Percentiles rank a stretch among this genome's conserved stretches.
phyloP scores from a whole-genome alignment of 768 basidiomycete genomes.

The Porpolomopsis calyptriformis region DNA sequence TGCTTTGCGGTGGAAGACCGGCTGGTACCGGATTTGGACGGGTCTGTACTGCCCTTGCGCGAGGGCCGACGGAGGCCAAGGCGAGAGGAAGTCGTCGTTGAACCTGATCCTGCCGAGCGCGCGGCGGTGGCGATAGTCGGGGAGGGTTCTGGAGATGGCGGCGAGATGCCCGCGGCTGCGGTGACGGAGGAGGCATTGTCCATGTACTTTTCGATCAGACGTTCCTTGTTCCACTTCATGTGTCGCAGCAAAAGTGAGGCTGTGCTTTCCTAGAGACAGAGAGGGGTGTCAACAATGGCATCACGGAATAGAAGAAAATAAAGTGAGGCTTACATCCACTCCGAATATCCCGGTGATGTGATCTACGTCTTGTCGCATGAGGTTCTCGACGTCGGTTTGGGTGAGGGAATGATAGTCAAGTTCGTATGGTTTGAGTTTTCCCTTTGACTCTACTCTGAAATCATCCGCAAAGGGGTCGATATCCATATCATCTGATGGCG shows the following conservation, averaged over 20 bases:
- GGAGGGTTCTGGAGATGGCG: conserved; percentile 23
- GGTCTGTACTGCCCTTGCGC: conserved; percentile 1
- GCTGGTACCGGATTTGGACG: background rate
- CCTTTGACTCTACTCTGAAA: conserved; percentile 46
- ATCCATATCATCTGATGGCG: conserved; percentile 45
- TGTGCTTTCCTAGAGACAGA: conserved; percentile 38
- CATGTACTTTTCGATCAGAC: conserved; percentile 94
- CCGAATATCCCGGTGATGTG: conserved; percentile 82
- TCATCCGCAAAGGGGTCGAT: conserved; percentile 58
- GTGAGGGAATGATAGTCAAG: conserved; percentile 74
- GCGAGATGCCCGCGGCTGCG: conserved; percentile 58
- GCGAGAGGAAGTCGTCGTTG: conserved; percentile 7
- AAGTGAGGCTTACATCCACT: conserved; percentile 61
- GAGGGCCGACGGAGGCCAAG: conserved; percentile 1
- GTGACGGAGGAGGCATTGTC: conserved; percentile 71
- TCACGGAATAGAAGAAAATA: conserved; percentile 5
- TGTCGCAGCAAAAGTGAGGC: conserved; percentile 74
- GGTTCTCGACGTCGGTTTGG: conserved; percentile 61
- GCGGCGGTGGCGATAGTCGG: conserved; percentile 17
- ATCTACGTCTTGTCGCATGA: conserved; percentile 72
- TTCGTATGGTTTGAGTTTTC: conserved; percentile 65
- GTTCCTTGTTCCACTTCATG: conserved; percentile 93
- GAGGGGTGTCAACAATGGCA: conserved; percentile 3
- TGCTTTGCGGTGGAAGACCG: too few species aligned
- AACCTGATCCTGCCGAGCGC: background rate